Evolutionary conservation across 169 alveolate species (phyloP).

Genomic region (Plasmodium sp.): DNA sequence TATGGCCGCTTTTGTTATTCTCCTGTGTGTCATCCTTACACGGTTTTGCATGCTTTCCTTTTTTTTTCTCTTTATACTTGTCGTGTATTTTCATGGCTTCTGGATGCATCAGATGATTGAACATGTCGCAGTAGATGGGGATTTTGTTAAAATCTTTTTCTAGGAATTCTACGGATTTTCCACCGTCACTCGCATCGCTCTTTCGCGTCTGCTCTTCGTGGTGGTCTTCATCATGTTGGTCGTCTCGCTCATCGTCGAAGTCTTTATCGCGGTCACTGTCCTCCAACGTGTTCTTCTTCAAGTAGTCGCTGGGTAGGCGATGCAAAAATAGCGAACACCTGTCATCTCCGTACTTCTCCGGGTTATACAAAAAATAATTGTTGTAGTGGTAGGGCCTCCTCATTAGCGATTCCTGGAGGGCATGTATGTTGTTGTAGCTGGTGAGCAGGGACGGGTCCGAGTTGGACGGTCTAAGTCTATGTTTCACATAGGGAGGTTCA

Average conservation of each 20-base stretch:
- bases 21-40: neutral
- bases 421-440: constrained; percentile 78
- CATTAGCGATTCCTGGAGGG: constrained; percentile 81
- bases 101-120: constrained; percentile 51
- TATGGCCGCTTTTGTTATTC: constrained; percentile 22
- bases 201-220: neutral
- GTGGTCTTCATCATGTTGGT: neutral
- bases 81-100: constrained; percentile 50
- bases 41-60: neutral
- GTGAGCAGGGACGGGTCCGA: constrained; percentile 84
- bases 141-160: constrained; percentile 43
- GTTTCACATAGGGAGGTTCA: constrained; percentile 78
- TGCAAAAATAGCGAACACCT: constrained; percentile 7
- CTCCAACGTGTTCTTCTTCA: constrained; percentile 6
- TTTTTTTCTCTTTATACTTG: constrained; percentile 20
- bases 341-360: constrained; percentile 59
- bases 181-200: neutral
- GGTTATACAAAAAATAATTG: constrained; percentile 47
- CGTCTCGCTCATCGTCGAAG: neutral
- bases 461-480: constrained; percentile 75
- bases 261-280: constrained; percentile 3
- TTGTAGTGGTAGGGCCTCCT: constrained; percentile 81
- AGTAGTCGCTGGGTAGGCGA: constrained; percentile 50
- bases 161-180: neutral
- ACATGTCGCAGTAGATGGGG: constrained; percentile 64